Evolutionary conservation across 2,329 filamentous ascomycete species (phyloP), one percentile per base, ranked within the genome.

Genomic region (Penicillium sp.): DNA sequence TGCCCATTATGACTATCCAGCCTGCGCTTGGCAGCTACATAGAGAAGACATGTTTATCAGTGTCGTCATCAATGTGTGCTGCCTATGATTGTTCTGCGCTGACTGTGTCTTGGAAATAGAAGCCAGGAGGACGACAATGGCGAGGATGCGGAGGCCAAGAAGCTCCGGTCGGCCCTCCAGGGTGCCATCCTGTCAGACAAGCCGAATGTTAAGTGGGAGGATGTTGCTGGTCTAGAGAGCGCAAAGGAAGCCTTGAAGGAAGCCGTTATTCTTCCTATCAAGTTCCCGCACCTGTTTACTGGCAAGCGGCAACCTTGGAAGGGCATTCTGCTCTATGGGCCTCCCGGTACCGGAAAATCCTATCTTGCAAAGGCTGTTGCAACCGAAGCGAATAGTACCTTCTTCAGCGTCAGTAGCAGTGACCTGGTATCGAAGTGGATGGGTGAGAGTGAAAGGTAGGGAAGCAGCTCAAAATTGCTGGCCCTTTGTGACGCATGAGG

Each of bases 351-450:
- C 5, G 95, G 95, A 81, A 99, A 99, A 83, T 95, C 91, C 82
- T 97, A 97, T 78, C 82, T 99, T 57, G 95, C 95, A 64, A 99
- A 98, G 79, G 95, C 95, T 2, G 94, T 99, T 54, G 95, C 95
- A 56, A 99, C 95, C 19, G 95, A 99, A 79, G 95, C 95, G 61
- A 98, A 99, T 79, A 97, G 93, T 79, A 98, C 95, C 3, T 99
- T 99, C 76, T 99, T 99, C 85, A 97, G 93, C 73, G 94, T 99
- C 68, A 96, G 92, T 80, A 96, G 92, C 83, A 96, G 92, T 74
- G 95, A 99, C 76, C 78, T 99, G 78, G 95, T 99, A 63, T 97
- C 92, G 77, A 99, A 99, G 76, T 99, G 95, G 95, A 99, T 99
- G 95, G 95, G 95, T 81, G 95, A 99, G 80, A 96, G 91, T 83